Evolutionary conservation across 2,329 filamentous ascomycete species (phyloP), one percentile per base, ranked within the genome.

Genomic region (Albophoma yamanashiensis): DNA sequence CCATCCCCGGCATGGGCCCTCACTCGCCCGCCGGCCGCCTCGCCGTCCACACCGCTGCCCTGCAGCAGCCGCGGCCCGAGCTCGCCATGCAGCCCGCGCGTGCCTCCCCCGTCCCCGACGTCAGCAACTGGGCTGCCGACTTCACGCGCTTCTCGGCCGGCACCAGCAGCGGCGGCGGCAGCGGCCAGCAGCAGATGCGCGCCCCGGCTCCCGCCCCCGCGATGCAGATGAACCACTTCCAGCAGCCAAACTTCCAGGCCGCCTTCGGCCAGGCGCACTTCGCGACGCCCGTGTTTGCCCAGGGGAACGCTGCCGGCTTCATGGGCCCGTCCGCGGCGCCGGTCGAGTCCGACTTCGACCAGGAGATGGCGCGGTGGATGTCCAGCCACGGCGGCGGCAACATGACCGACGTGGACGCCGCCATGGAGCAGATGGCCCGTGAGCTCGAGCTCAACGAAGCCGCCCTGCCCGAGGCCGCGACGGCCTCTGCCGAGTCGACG

Each of bases 281-380:
- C 12, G 27, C 50, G 31, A 27, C 66, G 2, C 69, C 71, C 25
- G 64, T 71, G 50, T 73, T 69, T 56, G 68, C 66, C 9, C 67
- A 67, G 4, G 64, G 67, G 0, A 68, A 64, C 20, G 65, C 65
- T 1, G 65, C 65, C 1, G 63, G 65, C 2, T 66, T 69, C 45
- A 66, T 69, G 62, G 65, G 67, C 8, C 62, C 65, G 43, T 11
- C 43, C 14, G 64, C 69, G 5, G 58, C 63, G 3, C 62, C 67
- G 3, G 63, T 63, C 5, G 69, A 71, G 56, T 64, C 69, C 17
- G 73, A 76, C n/a, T 76, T 78, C 40, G 71, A 76, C 56, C 63
- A 71, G 43, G 75, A 78, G 50, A 75, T 78, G 71, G 68, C 70
- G 7, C 68, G 66, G 31, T 78, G 76, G 76, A 74, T 78, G 71